These are phyloP conservation scores for Epicoccum nigrum DNA, from an alignment of 2,329 filamentous ascomycete genomes.

Conservation along the genomic window DNA sequence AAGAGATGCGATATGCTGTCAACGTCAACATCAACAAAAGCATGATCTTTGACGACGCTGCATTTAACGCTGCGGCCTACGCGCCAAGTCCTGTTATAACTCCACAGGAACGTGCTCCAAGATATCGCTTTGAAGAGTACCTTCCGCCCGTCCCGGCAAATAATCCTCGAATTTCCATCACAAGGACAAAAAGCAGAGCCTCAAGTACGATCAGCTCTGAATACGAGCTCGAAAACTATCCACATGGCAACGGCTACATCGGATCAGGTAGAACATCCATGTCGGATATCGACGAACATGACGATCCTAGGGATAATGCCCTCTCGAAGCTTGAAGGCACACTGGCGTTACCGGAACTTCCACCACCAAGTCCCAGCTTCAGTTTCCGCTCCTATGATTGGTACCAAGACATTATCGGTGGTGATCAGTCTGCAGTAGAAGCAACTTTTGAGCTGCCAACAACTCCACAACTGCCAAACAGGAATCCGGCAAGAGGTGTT, in stretches of 20 bases:
- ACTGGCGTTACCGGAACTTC: slow-evolving; percentile 22
- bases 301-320: slow-evolving; percentile 14
- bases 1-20: slow-evolving; percentile 28
- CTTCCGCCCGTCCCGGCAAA: slow-evolving; percentile 22
- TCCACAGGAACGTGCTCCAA: slow-evolving; percentile 26
- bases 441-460: not conserved
- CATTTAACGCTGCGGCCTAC: slow-evolving; percentile 25
- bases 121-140: slow-evolving; percentile 34
- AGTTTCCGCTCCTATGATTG: slow-evolving; percentile 36
- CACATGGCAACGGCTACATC: slow-evolving; percentile 10
- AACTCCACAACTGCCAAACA: slow-evolving; percentile 9
- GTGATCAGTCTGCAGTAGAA: slow-evolving; percentile 20
- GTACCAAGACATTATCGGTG: slow-evolving; percentile 36
- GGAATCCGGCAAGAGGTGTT: slow-evolving; percentile 20
- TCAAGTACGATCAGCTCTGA: slow-evolving; percentile 21
- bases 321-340: slow-evolving; percentile 22
- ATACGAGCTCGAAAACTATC: slow-evolving; percentile 27
- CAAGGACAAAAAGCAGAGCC: slow-evolving; percentile 1
- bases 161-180: slow-evolving; percentile 16
- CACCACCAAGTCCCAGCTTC: slow-evolving; percentile 32
- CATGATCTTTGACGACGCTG: slow-evolving; percentile 36
- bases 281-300: slow-evolving; percentile 8
- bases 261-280: slow-evolving; percentile 9
- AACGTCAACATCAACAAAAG: slow-evolving; percentile 40
- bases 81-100: slow-evolving; percentile 17